Evolutionary conservation across 2,329 filamentous ascomycete genomes (phyloP).

Genomic region (Cladosporium sp.): DNA sequence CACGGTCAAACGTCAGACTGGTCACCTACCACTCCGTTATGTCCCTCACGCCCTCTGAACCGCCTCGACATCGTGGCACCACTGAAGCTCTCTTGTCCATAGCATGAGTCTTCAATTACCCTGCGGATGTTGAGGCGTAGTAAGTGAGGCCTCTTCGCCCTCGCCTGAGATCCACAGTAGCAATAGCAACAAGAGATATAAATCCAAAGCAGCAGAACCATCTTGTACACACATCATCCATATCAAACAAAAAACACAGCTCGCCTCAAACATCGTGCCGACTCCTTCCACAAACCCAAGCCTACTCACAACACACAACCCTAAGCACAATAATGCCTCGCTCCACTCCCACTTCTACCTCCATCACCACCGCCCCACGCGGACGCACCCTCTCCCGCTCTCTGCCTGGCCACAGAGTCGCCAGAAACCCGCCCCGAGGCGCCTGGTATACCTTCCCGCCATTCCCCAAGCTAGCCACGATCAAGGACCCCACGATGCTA

Average conservation of each 20-base stretch:
- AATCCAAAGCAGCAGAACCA: too few relatives aligned
- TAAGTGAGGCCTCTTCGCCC: neutral
- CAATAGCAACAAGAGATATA: too few relatives aligned
- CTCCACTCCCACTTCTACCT: neutral
- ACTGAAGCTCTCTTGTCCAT: neutral
- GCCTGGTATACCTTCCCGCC: neutral
- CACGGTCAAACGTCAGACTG: neutral
- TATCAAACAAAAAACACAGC: too few relatives aligned
- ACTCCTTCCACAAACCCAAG: too few relatives aligned
- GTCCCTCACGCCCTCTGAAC: neutral
- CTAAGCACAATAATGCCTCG: neutral
- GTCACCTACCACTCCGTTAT: neutral
- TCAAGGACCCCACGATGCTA: too few relatives aligned
- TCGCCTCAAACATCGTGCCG: too few relatives aligned
- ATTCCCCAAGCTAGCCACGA: too few relatives aligned
- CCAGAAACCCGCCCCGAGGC: neutral
- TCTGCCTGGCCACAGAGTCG: too few relatives aligned
- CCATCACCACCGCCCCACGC: neutral
- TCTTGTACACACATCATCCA: too few relatives aligned
- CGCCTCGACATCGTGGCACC: neutral
- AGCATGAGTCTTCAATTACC: neutral
- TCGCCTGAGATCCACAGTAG: neutral
- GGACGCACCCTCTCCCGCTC: neutral
- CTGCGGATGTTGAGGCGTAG: neutral
- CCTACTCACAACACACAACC: too few relatives aligned